Conservation (phyloP, 2,329 filamentous ascomycete genomes). For the Lasiodiplodia theobromae region DNA sequence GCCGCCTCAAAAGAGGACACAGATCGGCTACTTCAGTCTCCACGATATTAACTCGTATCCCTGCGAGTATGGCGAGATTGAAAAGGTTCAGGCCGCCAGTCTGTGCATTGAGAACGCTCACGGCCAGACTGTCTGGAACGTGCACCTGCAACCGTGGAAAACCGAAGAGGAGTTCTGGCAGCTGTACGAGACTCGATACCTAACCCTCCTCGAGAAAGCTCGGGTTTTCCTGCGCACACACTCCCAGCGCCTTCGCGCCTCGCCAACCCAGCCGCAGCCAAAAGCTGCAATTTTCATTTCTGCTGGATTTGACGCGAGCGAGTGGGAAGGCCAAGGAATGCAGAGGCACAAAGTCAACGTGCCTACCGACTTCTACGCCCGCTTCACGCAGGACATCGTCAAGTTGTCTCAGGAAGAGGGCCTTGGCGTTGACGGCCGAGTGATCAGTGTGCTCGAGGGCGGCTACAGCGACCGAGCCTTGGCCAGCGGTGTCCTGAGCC, state of each 20-base stretch:
- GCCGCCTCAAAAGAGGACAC: conserved; percentile 78
- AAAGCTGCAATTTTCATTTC: conserved; percentile 93
- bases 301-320: conserved; percentile 95
- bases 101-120: conserved; percentile 94
- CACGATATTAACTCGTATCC: conserved; percentile 99
- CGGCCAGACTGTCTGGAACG: conserved; percentile 93
- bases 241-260: conserved; percentile 67
- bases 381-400: conserved; percentile 85
- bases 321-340: conserved; percentile 92
- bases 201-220: conserved; percentile 79
- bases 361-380: conserved; percentile 94
- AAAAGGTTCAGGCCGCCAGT: conserved; percentile 93
- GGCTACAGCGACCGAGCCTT: conserved; percentile 94
- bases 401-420: conserved; percentile 81
- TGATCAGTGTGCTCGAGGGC: conserved; percentile 94
- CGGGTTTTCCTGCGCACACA: conserved; percentile 78
- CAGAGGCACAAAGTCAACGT: conserved; percentile 96
- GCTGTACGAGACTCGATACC: conserved; percentile 82
- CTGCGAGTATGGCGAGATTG: conserved; percentile 90
- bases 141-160: conserved; percentile 90
- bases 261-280: conserved; percentile 66
- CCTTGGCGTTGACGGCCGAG: conserved; percentile 77
- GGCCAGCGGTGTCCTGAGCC: conserved; percentile 86
- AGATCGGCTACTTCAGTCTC: conserved; percentile 94
- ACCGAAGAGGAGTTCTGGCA: conserved; percentile 85